Conservation (phyloP, 371 early-diverging fungal genomes). For the Synchytrium microbalum region DNA sequence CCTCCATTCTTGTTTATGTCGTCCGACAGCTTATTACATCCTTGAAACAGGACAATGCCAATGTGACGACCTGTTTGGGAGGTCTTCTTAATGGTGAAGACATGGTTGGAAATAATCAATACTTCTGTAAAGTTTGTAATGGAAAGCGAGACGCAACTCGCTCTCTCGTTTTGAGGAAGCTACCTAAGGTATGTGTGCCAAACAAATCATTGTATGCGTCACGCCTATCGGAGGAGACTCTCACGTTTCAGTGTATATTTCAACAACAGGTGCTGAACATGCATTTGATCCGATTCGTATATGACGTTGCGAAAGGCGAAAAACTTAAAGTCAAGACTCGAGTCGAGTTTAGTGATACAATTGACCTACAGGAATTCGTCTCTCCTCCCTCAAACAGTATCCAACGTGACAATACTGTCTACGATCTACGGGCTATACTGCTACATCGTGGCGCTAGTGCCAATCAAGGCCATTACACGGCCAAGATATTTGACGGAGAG, state of each 20-base stretch:
- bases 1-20: too few relatives aligned
- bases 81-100: conserved; percentile 27
- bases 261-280: conserved; percentile 21
- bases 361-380: conserved; percentile 19
- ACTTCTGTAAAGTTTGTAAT: conserved; percentile 7
- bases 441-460: conserved; percentile 37
- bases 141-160: neutral
- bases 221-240: too few relatives aligned
- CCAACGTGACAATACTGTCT: conserved; percentile 11
- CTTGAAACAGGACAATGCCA: neutral
- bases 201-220: too few relatives aligned
- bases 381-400: neutral
- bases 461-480: conserved; percentile 37
- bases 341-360: conserved; percentile 24
- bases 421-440: conserved; percentile 37
- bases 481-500: conserved; percentile 23
- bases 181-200: neutral
- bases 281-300: conserved; percentile 37
- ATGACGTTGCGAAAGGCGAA: conserved; percentile 24
- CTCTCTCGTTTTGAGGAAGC: neutral
- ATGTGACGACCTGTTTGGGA: conserved; percentile 14
- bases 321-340: conserved; percentile 31
- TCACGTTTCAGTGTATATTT: too few relatives aligned
- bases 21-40: too few relatives aligned
- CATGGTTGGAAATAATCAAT: conserved; percentile 23